Percentiles rank a stretch among this genome's conserved stretches.
Conservation (phyloP, 495 filamentous ascomycete species). For the Aspergillus asperescens region DNA sequence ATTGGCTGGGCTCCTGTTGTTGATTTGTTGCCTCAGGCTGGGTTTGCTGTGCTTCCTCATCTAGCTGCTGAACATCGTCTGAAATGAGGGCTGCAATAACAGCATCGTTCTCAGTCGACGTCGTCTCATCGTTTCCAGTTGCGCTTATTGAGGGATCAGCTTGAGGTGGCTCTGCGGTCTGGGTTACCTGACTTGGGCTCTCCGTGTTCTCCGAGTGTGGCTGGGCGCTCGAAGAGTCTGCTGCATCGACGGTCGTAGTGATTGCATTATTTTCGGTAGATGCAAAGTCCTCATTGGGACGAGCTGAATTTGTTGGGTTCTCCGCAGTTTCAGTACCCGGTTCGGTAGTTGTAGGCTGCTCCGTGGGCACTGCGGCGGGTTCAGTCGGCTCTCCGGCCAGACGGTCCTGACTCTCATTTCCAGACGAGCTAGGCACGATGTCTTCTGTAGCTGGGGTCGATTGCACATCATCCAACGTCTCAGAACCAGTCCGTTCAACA, state of each 20-base stretch:
- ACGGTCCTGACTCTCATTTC: constrained; percentile 4
- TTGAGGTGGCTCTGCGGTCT: neutral
- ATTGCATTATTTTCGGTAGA: neutral
- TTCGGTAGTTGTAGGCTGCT: neutral
- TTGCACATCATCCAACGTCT: constrained; percentile 19
- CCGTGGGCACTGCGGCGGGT: neutral
- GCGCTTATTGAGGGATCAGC: neutral
- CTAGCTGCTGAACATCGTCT: constrained; percentile 18
- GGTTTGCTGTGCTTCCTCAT: constrained; percentile 4
- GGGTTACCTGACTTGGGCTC: neutral
- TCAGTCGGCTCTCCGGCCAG: neutral
- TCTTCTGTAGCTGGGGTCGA: constrained; percentile 23
- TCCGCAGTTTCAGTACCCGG: neutral
- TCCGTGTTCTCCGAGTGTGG: neutral
- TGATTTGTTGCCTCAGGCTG: neutral
- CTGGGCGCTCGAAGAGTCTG: neutral
- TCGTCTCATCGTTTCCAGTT: neutral
- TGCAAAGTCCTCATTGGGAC: neutral
- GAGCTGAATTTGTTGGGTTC: neutral
- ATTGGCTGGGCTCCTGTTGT: neutral
- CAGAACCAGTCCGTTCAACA: constrained; percentile 23
- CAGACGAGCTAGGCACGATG: constrained; percentile 32
- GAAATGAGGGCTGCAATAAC: constrained; percentile 25
- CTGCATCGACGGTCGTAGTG: neutral
- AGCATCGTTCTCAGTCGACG: constrained; percentile 20